Evolutionary conservation across 2,329 filamentous ascomycete species (phyloP).

Genomic region (Dactylellina sp.): DNA sequence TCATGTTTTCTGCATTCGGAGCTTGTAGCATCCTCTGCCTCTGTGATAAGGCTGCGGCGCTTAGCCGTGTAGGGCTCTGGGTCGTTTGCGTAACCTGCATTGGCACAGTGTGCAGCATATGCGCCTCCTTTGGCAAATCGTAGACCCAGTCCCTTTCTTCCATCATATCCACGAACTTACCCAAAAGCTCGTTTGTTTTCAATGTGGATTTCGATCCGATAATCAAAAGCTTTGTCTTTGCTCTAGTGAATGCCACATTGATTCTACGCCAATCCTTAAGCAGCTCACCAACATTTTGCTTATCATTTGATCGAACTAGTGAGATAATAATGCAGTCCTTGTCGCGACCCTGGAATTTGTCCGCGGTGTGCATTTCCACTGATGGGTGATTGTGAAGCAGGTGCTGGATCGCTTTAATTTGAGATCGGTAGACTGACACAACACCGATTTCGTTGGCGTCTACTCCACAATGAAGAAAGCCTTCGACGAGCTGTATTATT

Average conservation of each 20-base stretch:
- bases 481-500: constrained; percentile 78
- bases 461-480: constrained; percentile 80
- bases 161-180: constrained; percentile 80
- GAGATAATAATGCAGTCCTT: constrained; percentile 91
- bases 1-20: constrained; percentile 59
- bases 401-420: constrained; percentile 81
- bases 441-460: constrained; percentile 83
- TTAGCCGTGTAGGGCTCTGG: constrained; percentile 51
- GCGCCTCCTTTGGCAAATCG: constrained; percentile 75
- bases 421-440: constrained; percentile 95
- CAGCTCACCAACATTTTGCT: constrained; percentile 85
- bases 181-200: constrained; percentile 77
- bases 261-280: constrained; percentile 91
- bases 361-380: constrained; percentile 95
- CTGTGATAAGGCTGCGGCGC: constrained; percentile 55
- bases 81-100: constrained; percentile 66
- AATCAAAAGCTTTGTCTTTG: constrained; percentile 90
- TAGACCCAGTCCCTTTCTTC: constrained; percentile 82
- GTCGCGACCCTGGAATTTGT: constrained; percentile 95
- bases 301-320: constrained; percentile 87
- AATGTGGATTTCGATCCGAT: constrained; percentile 85
- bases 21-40: constrained; percentile 58
- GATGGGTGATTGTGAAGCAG: constrained; percentile 71
- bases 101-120: constrained; percentile 73
- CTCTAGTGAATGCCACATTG: constrained; percentile 94